Evolutionary conservation across 106 monocot genomes (phyloP).

Genomic region (Alisma plantagoaquatica): DNA sequence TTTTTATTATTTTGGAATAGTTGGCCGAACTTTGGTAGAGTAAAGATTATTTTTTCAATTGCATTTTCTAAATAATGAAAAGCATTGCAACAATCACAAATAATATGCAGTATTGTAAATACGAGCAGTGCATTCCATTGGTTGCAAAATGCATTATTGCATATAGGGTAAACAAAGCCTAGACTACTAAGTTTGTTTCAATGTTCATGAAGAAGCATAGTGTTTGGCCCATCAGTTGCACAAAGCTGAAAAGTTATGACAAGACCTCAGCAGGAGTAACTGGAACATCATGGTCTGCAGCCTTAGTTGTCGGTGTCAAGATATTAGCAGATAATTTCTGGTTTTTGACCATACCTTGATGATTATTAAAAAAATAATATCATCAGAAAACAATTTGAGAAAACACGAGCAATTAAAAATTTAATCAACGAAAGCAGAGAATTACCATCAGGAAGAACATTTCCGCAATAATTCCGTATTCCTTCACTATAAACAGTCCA

Average conservation of each 20-base stretch:
- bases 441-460: conserved; percentile 71
- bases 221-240: no score
- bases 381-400: background rate
- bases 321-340: conserved; percentile 79
- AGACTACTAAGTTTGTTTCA: no score
- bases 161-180: no score
- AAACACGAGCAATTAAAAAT: background rate
- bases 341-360: conserved; percentile 86
- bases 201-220: no score
- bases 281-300: conserved; percentile 84
- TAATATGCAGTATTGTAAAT: no score
- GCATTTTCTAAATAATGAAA: no score
- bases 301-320: conserved; percentile 94
- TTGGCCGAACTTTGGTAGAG: no score
- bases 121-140: no score
- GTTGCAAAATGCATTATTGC: no score
- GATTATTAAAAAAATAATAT: conserved; percentile 3
- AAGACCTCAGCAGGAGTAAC: conserved; percentile 88
- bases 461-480: conserved; percentile 80
- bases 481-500: conserved; percentile 96
- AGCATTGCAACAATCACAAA: no score
- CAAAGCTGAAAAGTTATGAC: background rate
- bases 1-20: no score
- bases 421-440: background rate
- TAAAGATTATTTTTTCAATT: no score